Base-by-base conservation (phyloP, 768 basidiomycete genomes). In the Zangia roseola region DNA sequence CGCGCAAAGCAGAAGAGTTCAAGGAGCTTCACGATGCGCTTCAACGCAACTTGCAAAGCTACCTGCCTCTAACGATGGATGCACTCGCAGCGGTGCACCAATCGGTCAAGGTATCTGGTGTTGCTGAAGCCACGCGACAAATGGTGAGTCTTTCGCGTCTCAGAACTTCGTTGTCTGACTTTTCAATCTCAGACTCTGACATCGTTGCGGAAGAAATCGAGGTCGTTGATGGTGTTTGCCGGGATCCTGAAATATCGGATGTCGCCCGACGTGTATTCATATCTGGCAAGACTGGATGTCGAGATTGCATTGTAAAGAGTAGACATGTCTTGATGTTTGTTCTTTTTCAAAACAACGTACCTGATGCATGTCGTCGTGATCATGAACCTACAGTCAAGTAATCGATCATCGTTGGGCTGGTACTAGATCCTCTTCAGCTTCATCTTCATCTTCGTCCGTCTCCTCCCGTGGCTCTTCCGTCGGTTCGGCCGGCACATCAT, bases 41-140 rank as follows among this genome's bases (percentile, higher is more conserved):
- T 59, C 90, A 94, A 59, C 82, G 88, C 55, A 97, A 95, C 71
- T 69, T 98, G 65, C 91, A 92, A 59, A 80, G 82, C 2, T 89
- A 97, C 65, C 77, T 98, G 41, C 81, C 89, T 28, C 79, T 93
- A 33, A 88, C 91, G 19, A 99, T 98, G 97, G 92, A 94, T 62
- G 82, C 86, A 24, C 81, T 98, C 23, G 86, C 88, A 41, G 83
- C 79, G 13, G 80, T 94, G 14, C 88, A 95, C 58, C 86, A 86
- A 48, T 81, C 79, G 49, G 72, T 83, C 49, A 95, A 95, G 67
- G 71, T 74, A 10, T 84, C 86, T 24, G 71, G 77, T 36, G 82
- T 81, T 19, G 79, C 86, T 12, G 93, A 95, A 60, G 79, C 81
- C 33, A 85, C 82, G 2, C 76, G 88, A 54, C 86, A 94, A 58